Base-by-base conservation (phyloP, 2,329 filamentous ascomycete genomes). In the Anthostomella pinea region DNA sequence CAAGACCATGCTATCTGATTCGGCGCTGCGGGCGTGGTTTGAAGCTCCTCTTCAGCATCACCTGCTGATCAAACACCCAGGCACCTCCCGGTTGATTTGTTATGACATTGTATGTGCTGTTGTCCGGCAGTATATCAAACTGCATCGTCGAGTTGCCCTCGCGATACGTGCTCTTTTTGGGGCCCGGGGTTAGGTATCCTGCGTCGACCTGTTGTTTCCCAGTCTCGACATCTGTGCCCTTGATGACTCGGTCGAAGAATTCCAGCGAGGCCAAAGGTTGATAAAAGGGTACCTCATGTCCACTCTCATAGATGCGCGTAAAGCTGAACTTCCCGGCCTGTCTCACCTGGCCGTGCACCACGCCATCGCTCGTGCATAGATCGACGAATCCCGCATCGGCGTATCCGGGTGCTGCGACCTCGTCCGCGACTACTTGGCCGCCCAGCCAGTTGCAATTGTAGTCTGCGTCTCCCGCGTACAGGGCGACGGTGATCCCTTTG, bases 301-400 rank as follows among this genome's bases (percentile, higher is more conserved):
- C 65, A 15, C 54, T 53, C 38, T 65, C 56, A 48, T 63, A 67
- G 44, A 77, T 62, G 16, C 73, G 62, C 6, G 67, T 62, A 52
- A 75, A 74, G 29, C 64, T 67, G 55, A 70, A 75, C 36, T 66
- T 64, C 11, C 65, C 72, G 4, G 65, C 60, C 54, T 78, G 73
- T 53, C 66, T 70, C 14, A 72, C 69, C 48, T 75, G 69, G 6
- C 71, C 74, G 53, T 77, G 71, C 8, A 70, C 65, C n/a, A 72
- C 58, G 35, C 56, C 56, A 43, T 61, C 56, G 43, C 56, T 58
- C 6, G 60, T 63, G 2, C 49, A 52, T 24, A 76, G 49, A 49
- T 75, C 67, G 23, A 59, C 60, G 53, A 69, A 77, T 1, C 73
- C 73, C 2, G 73, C 70, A 1, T 37, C 38, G 3, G 42, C 40